Base-by-base conservation (phyloP, 2,329 filamentous ascomycete species). In the Aspergillus tanneri region DNA sequence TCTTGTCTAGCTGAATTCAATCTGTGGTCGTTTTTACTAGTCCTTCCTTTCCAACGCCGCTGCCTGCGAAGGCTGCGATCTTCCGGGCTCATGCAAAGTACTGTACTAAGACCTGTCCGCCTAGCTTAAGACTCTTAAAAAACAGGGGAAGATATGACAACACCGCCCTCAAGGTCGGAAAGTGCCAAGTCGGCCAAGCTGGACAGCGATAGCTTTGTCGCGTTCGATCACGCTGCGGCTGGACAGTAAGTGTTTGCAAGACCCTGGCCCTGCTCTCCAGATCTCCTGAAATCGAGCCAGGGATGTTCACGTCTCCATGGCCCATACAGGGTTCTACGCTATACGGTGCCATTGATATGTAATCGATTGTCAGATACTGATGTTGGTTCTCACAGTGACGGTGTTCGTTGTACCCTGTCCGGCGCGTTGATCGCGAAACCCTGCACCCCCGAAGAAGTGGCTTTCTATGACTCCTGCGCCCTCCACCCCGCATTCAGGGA, bases 381-480 rank as follows among this genome's bases (percentile, higher is more conserved):
- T n/a, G 24, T 28, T 35, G 22, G 22, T 11, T 39, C n/a, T 27
- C 53, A 37, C 65, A 96, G 91, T 73, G 91, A 95, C 58, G 93
- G 93, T 56, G 92, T 95, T 38, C 82, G 95, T 61, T 90, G 86
- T 65, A 90, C 95, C 64, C 77, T 81, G 46, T 84, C 88, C 44
- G 93, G 93, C 66, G 83, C 87, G 55, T 77, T 97, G 25, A 88
- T 99, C 67, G 89, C 96, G 66, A 99, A 99, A 72, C 93, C 93
- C 14, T 97, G 92, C 70, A 95, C 88, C 0, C 74, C 83, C 54
- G 79, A 84, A 55, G 93, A 99, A 73, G 83, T 97, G 60, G 79
- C 84, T 36, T 99, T 99, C 70, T 99, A 99, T 77, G 83, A 96
- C 67, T 82, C 83, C 30, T 85, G 84, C 22, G 71, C 80, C 25